Percentiles rank a stretch among this genome's conserved stretches.
phyloP scores from a whole-genome alignment of 1,284 basidiomycete genomes.

The Coniferiporia sulphurascens region DNA sequence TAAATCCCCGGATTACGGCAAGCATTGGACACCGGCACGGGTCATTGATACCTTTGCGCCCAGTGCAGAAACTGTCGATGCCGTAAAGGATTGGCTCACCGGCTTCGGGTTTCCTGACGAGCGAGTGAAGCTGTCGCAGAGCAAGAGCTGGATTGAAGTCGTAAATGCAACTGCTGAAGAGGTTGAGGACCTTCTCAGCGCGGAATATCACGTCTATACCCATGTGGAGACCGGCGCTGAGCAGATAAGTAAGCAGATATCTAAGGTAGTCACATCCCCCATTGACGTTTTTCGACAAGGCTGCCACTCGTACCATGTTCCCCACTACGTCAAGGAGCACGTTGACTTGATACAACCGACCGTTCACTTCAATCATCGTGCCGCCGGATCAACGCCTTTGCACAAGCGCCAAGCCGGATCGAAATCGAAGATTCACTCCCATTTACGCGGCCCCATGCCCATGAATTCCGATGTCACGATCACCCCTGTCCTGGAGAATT shows the following conservation, averaged over 20 bases:
- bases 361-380: conserved; percentile 35
- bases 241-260: conserved; percentile 30
- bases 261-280: conserved; percentile 3
- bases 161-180: conserved; percentile 38
- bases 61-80: conserved; percentile 34
- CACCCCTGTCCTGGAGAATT: conserved; percentile 29
- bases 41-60: conserved; percentile 41
- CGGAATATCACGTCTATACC: conserved; percentile 42
- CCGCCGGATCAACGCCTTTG: conserved; percentile 28
- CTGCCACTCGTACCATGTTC: conserved; percentile 42
- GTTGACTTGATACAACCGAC: conserved; percentile 46
- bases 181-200: conserved; percentile 39
- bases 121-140: conserved; percentile 30
- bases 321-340: conserved; percentile 37
- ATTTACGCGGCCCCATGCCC: conserved; percentile 7
- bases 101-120: conserved; percentile 31
- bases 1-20: conserved; percentile 23
- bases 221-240: conserved; percentile 33
- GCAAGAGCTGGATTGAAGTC: conserved; percentile 40
- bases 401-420: conserved; percentile 21
- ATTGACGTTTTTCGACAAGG: conserved; percentile 26
- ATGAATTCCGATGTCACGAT: conserved; percentile 9
- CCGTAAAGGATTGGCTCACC: conserved; percentile 40
- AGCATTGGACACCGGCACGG: conserved; percentile 27
- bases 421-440: conserved; percentile 5